A percentile compares a stretch with the other conserved stretches of the same genome.
phyloP scores from a whole-genome alignment of 208 protist genomes.

The Histomonas meleagridis region DNA sequence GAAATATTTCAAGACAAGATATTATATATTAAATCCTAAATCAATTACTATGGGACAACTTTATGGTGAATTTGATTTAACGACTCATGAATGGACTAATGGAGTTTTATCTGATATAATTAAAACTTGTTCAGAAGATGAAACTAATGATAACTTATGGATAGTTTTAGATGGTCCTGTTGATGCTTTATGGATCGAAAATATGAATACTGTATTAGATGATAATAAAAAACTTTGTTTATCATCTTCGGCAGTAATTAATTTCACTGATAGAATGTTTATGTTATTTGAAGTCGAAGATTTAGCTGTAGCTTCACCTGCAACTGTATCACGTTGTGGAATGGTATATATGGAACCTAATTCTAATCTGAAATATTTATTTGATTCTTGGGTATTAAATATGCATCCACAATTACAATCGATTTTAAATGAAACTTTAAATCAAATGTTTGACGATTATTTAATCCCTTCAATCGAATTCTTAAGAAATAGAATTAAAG shows the following conservation, averaged over 20 bases:
- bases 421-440: conserved; percentile 34
- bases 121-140: conserved; percentile 5
- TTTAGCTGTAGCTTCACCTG: conserved; percentile 62
- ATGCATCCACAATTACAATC: conserved; percentile 45
- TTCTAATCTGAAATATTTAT: conserved; percentile 45
- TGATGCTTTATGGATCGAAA: conserved; percentile 64
- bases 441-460: conserved; percentile 66
- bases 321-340: conserved; percentile 69
- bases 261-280: conserved; percentile 53
- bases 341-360: conserved; percentile 90
- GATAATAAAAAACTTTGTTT: conserved; percentile 60
- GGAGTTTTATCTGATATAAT: conserved; percentile 40
- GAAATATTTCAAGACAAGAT: conserved; percentile 51
- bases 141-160: conserved; percentile 60
- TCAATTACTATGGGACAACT: conserved; percentile 90
- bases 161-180: conserved; percentile 86
- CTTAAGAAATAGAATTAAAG: conserved; percentile 66
- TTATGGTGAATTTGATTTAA: conserved; percentile 81
- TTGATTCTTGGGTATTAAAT: conserved; percentile 47
- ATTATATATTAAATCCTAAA: conserved; percentile 83
- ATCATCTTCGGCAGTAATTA: conserved; percentile 57
- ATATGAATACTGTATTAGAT: conserved; percentile 58
- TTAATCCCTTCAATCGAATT: conserved; percentile 73
- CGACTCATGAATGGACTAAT: conserved; percentile 75
- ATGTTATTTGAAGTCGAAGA: conserved; percentile 63